Base-by-base conservation (phyloP, 192 early-diverging fungal genomes). In the Kickxella alabastrina region DNA sequence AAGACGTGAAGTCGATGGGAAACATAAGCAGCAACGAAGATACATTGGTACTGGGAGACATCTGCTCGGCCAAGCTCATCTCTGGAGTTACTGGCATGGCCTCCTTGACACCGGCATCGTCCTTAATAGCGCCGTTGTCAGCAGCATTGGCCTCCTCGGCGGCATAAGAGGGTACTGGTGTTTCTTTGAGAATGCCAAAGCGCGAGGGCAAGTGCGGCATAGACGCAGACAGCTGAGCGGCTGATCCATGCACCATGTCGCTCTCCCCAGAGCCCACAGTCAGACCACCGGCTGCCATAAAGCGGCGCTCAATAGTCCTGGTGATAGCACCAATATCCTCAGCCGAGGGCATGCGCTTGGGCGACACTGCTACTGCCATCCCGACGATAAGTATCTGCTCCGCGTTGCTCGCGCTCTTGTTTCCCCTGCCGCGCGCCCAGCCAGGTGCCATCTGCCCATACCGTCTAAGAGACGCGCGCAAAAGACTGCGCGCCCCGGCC, bases 151-250 rank as follows among this genome's bases (percentile, higher is more conserved):
- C 12, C 6, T 6, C 31, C 31, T 8, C 31, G 12, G 31, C 6
- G 31, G 31, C 12, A 32, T 6, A 32, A 32, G 31, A 32, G 12
- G 31, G 31, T 32, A 12, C 12, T 6, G 6, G 6, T 32, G 31
- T 32, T 3, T 28, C 44, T 19, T 4, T 8, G 15, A 18, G 28
- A 0, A 26, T n/a, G 6, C 14, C 15, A 6, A 47, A 12, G 10
- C 44, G 26, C 14, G 44, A 47, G 17, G 44, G 44, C 26, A 47
- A 15, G 25, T 47, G 44, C 12, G 44, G 44, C 44, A 47, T 47
- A n/a, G 44, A 47, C 18, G 44, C 44, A 26, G 44, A 47, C 4
- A 47, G 22, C n/a, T 43, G 41, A 23, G 41, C 6, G 7, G 12
- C n/a, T 8, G 22, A 9, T 4, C 19, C 41, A 43, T 9, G 8